phyloP scores from a whole-genome alignment of 805 yeast species.

The Zygosaccharomyces rouxii region DNA sequence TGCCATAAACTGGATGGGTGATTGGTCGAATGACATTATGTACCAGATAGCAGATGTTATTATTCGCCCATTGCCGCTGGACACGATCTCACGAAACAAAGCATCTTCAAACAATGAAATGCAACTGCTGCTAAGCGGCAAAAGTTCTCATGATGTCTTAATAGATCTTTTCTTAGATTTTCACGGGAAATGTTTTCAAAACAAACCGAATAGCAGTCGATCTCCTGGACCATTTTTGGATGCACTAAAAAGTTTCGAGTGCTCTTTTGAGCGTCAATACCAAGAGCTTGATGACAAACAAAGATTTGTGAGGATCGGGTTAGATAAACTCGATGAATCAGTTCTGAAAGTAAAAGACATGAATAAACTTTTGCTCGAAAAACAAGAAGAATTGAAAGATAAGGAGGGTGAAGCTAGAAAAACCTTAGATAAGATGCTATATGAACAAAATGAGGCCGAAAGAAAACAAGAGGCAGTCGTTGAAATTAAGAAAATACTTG shows the following conservation, averaged over 20 bases:
- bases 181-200: conserved; percentile 36
- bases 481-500: conserved; percentile 66
- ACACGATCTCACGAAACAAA: conserved; percentile 37
- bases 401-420: conserved; percentile 68
- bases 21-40: conserved; percentile 58
- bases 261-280: conserved; percentile 42
- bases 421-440: conserved; percentile 70
- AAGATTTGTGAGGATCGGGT: conserved; percentile 66
- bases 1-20: conserved; percentile 84
- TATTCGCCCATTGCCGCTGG: conserved; percentile 49
- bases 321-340: conserved; percentile 72
- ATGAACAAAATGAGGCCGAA: conserved; percentile 89
- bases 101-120: conserved; percentile 1
- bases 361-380: conserved; percentile 48
- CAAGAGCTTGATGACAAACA: conserved; percentile 57
- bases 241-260: conserved; percentile 44
- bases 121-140: neutral
- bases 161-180: conserved; percentile 44
- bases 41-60: conserved; percentile 45
- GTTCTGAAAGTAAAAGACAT: conserved; percentile 65
- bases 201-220: conserved; percentile 6
- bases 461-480: conserved; percentile 81
- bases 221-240: conserved; percentile 57
- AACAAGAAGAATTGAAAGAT: conserved; percentile 43
- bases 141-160: conserved; percentile 42